Evolutionary conservation across 495 filamentous ascomycete species (phyloP).

Genomic region (Neurospora sp.): DNA sequence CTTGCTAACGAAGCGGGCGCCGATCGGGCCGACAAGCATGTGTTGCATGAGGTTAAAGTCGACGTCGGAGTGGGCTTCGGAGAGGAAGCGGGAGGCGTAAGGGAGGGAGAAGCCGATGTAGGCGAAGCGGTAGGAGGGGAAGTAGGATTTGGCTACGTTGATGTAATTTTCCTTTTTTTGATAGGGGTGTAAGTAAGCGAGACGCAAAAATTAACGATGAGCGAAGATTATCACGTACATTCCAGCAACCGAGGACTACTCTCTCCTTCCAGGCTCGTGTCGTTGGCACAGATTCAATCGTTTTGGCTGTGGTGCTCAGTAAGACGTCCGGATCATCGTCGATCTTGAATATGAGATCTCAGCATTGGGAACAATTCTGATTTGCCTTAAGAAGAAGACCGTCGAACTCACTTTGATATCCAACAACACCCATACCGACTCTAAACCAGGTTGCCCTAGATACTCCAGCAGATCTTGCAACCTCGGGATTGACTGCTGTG

Average conservation of each 20-base stretch:
- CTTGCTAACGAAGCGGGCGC: constrained; percentile 53
- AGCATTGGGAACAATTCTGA: neutral
- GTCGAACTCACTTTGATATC: constrained; percentile 65
- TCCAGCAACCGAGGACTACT: constrained; percentile 73
- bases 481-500: constrained; percentile 61
- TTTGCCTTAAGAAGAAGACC: neutral
- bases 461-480: constrained; percentile 68
- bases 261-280: constrained; percentile 56
- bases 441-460: constrained; percentile 46
- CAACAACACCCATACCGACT: constrained; percentile 69
- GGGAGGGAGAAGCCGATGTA: constrained; percentile 63
- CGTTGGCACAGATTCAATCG: constrained; percentile 44
- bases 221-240: constrained; percentile 31
- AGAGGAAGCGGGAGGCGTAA: constrained; percentile 61
- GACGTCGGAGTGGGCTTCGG: constrained; percentile 39
- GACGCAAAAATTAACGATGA: neutral
- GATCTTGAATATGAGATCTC: constrained; percentile 22
- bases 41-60: constrained; percentile 66
- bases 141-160: constrained; percentile 44
- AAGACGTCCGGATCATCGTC: constrained; percentile 63
- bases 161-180: constrained; percentile 47
- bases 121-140: constrained; percentile 57
- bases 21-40: constrained; percentile 53
- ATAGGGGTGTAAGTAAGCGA: constrained; percentile 1
- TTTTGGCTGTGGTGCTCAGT: constrained; percentile 52